phyloP scores from a whole-genome alignment of 257 asterid genomes.

The Paraleonurus japonicus region DNA sequence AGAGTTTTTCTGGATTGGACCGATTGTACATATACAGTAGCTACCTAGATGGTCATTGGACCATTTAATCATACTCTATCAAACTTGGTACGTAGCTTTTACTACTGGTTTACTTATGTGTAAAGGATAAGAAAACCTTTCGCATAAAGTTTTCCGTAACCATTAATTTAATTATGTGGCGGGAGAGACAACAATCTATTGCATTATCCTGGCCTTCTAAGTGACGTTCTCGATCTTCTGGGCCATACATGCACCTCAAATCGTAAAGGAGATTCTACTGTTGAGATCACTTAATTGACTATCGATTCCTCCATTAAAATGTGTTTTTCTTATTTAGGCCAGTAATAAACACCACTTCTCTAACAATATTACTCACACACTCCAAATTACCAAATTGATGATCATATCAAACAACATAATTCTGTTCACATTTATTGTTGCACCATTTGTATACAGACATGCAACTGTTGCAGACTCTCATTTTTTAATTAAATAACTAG shows the following conservation, averaged over 20 bases:
- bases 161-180: not conserved
- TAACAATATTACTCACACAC: not conserved
- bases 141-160: constrained; percentile 23
- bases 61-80: constrained; percentile 7
- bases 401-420: no score
- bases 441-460: no score
- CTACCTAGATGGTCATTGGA: not conserved
- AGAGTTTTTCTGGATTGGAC: not conserved
- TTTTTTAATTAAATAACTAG: no score
- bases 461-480: no score
- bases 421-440: no score
- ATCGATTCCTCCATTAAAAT: not conserved
- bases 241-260: constrained; percentile 14
- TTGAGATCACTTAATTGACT: constrained; percentile 1
- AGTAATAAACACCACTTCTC: not conserved
- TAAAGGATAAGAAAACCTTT: constrained; percentile 47
- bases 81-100: constrained; percentile 18
- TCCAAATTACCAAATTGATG: not conserved
- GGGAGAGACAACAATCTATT: constrained; percentile 14
- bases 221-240: constrained; percentile 34
- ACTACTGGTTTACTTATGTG: constrained; percentile 39
- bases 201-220: constrained; percentile 48
- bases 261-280: not conserved
- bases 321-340: not conserved
- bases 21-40: not conserved